Base-by-base conservation (phyloP, 345 rosid species). In the Eucalyptus victrix region DNA sequence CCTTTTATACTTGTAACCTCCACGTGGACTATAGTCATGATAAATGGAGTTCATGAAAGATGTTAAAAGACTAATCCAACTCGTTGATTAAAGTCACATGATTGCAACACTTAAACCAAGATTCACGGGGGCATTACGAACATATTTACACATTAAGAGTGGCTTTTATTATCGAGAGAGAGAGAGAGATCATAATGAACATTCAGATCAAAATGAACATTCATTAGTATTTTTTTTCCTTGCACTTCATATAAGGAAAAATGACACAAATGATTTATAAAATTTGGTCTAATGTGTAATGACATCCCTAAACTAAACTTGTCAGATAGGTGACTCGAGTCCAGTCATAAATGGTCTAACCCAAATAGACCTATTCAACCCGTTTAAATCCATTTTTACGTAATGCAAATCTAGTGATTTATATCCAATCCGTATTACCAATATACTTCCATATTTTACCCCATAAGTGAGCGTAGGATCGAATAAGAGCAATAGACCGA, bases 221-320 rank as follows among this genome's bases (percentile, higher is more conserved):
- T 69, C 42, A 19, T 69, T 17, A 18, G 24, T 32, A 18, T 4
- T 34, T 32, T 67, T 62, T 67, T 9, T 32, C 23, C 3, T 17
- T 37, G 21, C 4, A 5, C 2, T 18, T 9, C 21, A 17, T 34
- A 53, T 8, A 2, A 34, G 3, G 12, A 11, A 72, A 72, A 34
- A 72, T 10, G 8, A 34, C 24, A 5, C 4, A 9, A 37, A 10
- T 34, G 30, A 14, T 40, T 4, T 7, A 12, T 19, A 2, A 40
- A 21, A 0, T 21, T 3, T 6, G 17, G 0, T 11, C 0, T 2
- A 19, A 72, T 72, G 1, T 65, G 5, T 5, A 37, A 72, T 37
- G 4, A 0, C 12, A 6, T 21, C 6, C 19, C 12, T 32, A 5
- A 69, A 56, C 26, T 53, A 53, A 8, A 53, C 1, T 2, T 0